These are phyloP conservation scores for Dactylellina sp. DNA, from an alignment of 2,329 filamentous ascomycete species.

Conservation along the genomic window DNA sequence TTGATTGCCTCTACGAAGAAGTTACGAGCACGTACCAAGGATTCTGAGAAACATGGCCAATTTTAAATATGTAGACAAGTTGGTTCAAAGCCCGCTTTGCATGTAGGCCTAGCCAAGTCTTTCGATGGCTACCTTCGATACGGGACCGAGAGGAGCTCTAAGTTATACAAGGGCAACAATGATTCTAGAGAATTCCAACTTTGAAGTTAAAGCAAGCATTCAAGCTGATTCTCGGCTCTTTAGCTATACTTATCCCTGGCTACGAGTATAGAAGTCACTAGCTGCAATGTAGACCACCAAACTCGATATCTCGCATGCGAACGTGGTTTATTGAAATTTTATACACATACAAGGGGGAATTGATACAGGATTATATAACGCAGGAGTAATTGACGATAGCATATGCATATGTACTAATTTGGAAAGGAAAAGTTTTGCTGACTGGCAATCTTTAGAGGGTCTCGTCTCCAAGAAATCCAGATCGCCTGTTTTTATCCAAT, in stretches of 20 bases:
- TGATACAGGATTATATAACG: constrained; percentile 26
- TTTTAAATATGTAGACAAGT: no score
- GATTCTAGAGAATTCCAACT: neutral
- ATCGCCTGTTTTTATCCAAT: neutral
- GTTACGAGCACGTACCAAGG: neutral
- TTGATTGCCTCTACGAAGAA: neutral
- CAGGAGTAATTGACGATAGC: constrained; percentile 26
- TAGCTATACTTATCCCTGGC: neutral
- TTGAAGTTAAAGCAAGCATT: neutral
- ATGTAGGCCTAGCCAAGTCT: neutral
- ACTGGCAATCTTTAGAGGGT: constrained; percentile 12
- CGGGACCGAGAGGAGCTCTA: neutral
- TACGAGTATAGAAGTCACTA: no score
- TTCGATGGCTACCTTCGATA: neutral
- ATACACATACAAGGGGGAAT: constrained; percentile 44
- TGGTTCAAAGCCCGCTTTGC: no score
- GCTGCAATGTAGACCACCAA: neutral
- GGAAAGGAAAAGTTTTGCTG: constrained; percentile 18
- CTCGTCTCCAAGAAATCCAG: constrained; percentile 17
- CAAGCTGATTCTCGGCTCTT: neutral
- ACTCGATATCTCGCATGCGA: constrained; percentile 36
- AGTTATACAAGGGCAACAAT: neutral
- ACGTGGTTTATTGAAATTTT: constrained; percentile 35
- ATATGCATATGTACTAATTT: constrained; percentile 36
- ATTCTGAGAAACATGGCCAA: no score